Base-by-base conservation (phyloP, 768 basidiomycete species). In the Tephrocybe sp. region DNA sequence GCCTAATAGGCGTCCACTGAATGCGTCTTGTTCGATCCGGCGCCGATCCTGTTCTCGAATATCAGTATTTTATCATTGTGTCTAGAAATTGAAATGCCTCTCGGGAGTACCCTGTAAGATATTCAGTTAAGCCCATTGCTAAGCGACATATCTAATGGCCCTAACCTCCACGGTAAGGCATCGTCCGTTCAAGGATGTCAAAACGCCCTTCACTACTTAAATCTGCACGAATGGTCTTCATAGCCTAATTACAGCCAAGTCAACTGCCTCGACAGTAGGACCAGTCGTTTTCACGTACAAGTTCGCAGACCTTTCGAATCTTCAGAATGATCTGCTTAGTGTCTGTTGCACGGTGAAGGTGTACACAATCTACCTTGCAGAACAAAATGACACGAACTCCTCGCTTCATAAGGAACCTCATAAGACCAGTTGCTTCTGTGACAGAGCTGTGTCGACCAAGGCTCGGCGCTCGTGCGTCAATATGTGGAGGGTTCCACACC, bases 381-480 rank as follows among this genome's bases (percentile, higher is more conserved):
- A 95, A 96, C n/a, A 96, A 67, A 52, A 96, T 93, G 4, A 86
- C 83, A 26, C 90, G 74, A 25, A 93, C 65, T 2, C 92, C 92
- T 3, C 80, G 76, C 51, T 84, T 84, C 88, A 96, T 91, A 43
- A 95, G 68, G 63, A 81, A 90, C 38, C 79, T 73, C 84, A 93
- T 90, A 37, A 95, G 55, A 2, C 68, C 62, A 1, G 81, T 85
- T 2, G 89, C 87, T 59, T 96, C 87, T 3, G 71, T 69, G 49
- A 92, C 70, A 5, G 89, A 69, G 50, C 80, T 82, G 11, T 71
- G 62, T 31, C 78, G 73, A 0, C 86, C 86, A 19, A 84, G 62
- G 24, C 71, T 65, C 4, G 77, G 80, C 27, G 83, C 75, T 55
- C 70, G 62, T 5, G 74, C 64, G 59, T 89, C 84, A 26, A 83